Conservation (phyloP, 768 basidiomycete genomes). For the Lactifluus rugatus region DNA sequence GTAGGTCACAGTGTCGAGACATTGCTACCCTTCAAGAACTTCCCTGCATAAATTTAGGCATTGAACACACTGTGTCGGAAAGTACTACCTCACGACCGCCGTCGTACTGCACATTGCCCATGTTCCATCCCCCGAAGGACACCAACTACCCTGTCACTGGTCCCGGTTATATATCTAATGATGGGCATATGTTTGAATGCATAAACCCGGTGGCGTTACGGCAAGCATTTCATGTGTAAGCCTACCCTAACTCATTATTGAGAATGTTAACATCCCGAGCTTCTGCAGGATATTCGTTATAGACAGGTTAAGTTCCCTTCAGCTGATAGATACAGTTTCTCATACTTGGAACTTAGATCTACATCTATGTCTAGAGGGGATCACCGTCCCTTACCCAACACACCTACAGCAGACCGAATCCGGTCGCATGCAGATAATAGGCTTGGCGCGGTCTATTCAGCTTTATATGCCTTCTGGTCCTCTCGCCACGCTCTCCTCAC, state of each 20-base stretch:
- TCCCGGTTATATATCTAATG: slow-evolving; percentile 42
- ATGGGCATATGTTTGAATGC: slow-evolving; percentile 48
- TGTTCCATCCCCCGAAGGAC: slow-evolving; percentile 38
- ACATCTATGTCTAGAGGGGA: slow-evolving; percentile 38
- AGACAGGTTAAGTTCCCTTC: slow-evolving; percentile 30
- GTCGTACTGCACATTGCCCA: slow-evolving; percentile 44
- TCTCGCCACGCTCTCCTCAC: slow-evolving; percentile 10
- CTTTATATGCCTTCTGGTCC: slow-evolving; percentile 46
- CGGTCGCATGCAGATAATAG: slow-evolving; percentile 33
- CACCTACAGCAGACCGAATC: slow-evolving; percentile 35
- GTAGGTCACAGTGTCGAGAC: slow-evolving; percentile 22
- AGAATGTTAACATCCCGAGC: neutral
- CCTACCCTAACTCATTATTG: neutral
- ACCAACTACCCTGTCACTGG: slow-evolving; percentile 24
- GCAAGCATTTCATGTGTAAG: slow-evolving; percentile 54
- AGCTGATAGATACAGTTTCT: neutral
- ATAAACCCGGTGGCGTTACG: slow-evolving; percentile 42
- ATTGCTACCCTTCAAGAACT: neutral
- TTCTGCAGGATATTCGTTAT: slow-evolving; percentile 42
- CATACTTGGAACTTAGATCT: slow-evolving; percentile 31
- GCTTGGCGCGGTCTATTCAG: slow-evolving; percentile 49
- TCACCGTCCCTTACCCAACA: slow-evolving; percentile 34
- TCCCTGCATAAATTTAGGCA: slow-evolving; percentile 27
- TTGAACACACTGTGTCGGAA: slow-evolving; percentile 38
- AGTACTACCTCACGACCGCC: slow-evolving; percentile 35